phyloP scores from a whole-genome alignment of 1,284 basidiomycete species.

The Fomes fomentarius region DNA sequence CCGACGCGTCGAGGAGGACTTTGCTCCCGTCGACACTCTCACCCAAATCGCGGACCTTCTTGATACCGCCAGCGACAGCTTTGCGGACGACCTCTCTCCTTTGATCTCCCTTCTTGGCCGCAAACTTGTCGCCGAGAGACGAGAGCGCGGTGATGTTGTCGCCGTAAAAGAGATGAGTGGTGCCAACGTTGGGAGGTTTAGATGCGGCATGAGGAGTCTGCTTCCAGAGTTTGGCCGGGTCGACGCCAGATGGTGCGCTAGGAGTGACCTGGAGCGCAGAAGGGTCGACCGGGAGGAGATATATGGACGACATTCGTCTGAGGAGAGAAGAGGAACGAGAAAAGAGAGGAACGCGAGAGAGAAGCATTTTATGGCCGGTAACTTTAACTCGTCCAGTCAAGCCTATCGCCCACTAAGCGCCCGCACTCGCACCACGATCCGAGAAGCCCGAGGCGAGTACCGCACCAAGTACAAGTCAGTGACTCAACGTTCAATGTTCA shows the following conservation, averaged over 20 bases:
- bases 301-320: constrained; percentile 40
- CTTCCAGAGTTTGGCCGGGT: constrained; percentile 48
- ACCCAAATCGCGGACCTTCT: constrained; percentile 58
- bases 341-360: constrained; percentile 10
- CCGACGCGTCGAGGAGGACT: constrained; percentile 61
- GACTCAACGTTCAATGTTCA: too few species aligned
- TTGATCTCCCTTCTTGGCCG: constrained; percentile 48
- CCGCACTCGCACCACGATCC: too few species aligned
- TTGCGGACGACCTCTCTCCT: constrained; percentile 67
- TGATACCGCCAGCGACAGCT: constrained; percentile 69
- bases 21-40: constrained; percentile 54
- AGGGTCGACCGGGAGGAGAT: constrained; percentile 48
- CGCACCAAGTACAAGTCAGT: too few species aligned
- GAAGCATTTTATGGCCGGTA: too few species aligned
- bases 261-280: constrained; percentile 24
- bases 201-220: constrained; percentile 35
- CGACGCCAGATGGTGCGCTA: constrained; percentile 32
- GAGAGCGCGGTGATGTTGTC: constrained; percentile 57
- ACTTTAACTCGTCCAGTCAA: too few species aligned
- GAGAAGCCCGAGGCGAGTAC: too few species aligned
- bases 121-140: constrained; percentile 66
- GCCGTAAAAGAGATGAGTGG: constrained; percentile 67
- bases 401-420: too few species aligned
- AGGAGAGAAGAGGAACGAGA: constrained; percentile 11
- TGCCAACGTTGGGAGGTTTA: constrained; percentile 60